phyloP scores from a whole-genome alignment of 495 filamentous ascomycete genomes.

The Chaetomium tenue region DNA sequence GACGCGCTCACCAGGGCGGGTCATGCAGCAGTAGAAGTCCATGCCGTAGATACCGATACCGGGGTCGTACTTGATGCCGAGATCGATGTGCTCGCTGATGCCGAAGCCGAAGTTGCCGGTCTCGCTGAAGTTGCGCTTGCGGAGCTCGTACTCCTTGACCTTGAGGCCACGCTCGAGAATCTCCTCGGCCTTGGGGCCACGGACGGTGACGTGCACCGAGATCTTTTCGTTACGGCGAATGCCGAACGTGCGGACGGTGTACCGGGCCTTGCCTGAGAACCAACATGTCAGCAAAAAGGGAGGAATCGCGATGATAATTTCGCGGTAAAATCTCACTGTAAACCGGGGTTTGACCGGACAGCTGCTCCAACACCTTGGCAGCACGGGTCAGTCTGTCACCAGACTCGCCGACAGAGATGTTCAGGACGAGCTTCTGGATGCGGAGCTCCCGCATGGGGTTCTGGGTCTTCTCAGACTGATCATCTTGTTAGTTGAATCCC shows the following conservation, averaged over 20 bases:
- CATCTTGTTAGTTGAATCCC: conserved; percentile 29
- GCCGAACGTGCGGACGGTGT: conserved; percentile 99
- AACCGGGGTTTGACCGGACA: conserved; percentile 98
- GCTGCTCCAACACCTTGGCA: conserved; percentile 99
- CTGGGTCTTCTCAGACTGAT: conserved; percentile 67
- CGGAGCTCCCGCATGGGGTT: conserved; percentile 99
- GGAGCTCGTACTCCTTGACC: conserved; percentile 99
- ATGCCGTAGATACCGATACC: conserved; percentile 99
- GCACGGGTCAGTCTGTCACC: conserved; percentile 99
- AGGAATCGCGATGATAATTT: too few relatives aligned
- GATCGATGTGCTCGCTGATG: conserved; percentile 99
- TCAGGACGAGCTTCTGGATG: conserved; percentile 99
- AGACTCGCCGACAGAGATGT: conserved; percentile 99
- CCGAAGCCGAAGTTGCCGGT: conserved; percentile 99
- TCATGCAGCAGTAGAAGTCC: conserved; percentile 99
- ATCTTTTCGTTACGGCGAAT: conserved; percentile 99
- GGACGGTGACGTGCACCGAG: conserved; percentile 98
- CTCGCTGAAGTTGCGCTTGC: conserved; percentile 99
- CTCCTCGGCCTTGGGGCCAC: conserved; percentile 99
- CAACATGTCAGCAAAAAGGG: neutral
- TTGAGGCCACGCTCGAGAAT: conserved; percentile 99
- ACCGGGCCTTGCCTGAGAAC: conserved; percentile 88
- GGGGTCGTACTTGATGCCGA: conserved; percentile 99
- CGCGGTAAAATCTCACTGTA: conserved; percentile 66
- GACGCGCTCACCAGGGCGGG: conserved; percentile 96